phyloP scores from a whole-genome alignment of 805 yeast species.

The Kluyveromyces nonfermentans region DNA sequence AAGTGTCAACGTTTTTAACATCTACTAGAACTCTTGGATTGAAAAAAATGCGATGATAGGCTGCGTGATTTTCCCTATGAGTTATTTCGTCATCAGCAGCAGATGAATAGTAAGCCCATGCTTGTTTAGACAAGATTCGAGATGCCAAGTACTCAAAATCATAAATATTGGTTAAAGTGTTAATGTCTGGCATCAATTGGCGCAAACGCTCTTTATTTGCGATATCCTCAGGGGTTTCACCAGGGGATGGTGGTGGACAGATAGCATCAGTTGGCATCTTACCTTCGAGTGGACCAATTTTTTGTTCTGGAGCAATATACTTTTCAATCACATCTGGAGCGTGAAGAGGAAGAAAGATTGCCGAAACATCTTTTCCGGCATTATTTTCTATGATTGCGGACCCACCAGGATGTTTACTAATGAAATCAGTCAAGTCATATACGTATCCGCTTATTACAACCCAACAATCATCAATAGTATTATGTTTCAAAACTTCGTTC shows the following conservation, averaged over 20 bases:
- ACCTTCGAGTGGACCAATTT: slow-evolving; percentile 47
- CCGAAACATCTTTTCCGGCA: slow-evolving; percentile 78
- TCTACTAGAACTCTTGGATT: slow-evolving; percentile 77
- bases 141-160: slow-evolving; percentile 88
- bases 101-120: slow-evolving; percentile 89
- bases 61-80: slow-evolving; percentile 80
- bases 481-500: slow-evolving; percentile 60
- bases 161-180: slow-evolving; percentile 62
- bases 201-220: slow-evolving; percentile 20
- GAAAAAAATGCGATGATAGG: slow-evolving; percentile 82
- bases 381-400: slow-evolving; percentile 65
- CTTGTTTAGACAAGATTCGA: slow-evolving; percentile 62
- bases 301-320: slow-evolving; percentile 48
- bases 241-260: slow-evolving; percentile 26
- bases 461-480: slow-evolving; percentile 72
- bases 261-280: slow-evolving; percentile 23
- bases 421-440: slow-evolving; percentile 67
- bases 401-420: slow-evolving; percentile 75
- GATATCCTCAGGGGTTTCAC: slow-evolving; percentile 26
- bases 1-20: slow-evolving; percentile 60
- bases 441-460: slow-evolving; percentile 71
- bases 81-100: slow-evolving; percentile 93
- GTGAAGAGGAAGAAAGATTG: slow-evolving; percentile 81
- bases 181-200: slow-evolving; percentile 55
- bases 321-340: slow-evolving; percentile 77